Percentiles rank a stretch among this genome's conserved stretches.
Conservation (phyloP, 306 rosid species). For the Cyamopsis tetragonoloba region DNA sequence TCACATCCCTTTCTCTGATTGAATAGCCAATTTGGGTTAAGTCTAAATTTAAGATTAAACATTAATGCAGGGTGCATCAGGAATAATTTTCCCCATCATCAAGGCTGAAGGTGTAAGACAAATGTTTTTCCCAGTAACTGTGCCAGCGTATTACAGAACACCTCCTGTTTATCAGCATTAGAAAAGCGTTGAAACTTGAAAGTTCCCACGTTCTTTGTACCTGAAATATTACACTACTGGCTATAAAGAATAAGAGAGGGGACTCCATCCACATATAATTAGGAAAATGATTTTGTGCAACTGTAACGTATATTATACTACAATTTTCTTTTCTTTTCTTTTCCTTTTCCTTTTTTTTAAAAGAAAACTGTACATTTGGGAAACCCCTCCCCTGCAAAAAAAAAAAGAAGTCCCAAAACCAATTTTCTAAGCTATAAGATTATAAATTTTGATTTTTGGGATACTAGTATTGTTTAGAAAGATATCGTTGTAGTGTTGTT, state of each 20-base stretch:
- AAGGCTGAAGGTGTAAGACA: conserved; percentile 86
- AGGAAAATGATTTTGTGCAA: background rate
- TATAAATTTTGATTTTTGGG: background rate
- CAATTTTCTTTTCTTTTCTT: background rate
- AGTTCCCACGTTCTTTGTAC: background rate
- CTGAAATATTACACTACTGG: background rate
- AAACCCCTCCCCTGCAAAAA: too few relatives aligned
- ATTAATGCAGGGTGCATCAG: conserved; percentile 81
- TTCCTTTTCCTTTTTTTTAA: too few relatives aligned
- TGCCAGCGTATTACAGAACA: conserved; percentile 75
- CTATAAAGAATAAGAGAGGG: background rate
- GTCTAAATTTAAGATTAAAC: too few relatives aligned
- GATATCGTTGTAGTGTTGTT: conserved; percentile 4
- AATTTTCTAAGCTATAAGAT: background rate
- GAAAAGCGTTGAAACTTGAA: background rate
- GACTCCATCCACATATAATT: background rate
- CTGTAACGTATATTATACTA: background rate
- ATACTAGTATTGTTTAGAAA: background rate
- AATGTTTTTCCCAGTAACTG: conserved; percentile 75
- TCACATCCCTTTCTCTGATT: background rate
- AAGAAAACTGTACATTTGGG: too few relatives aligned
- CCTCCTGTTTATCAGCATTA: conserved; percentile 47
- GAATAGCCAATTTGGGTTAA: too few relatives aligned
- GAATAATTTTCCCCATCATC: conserved; percentile 74
- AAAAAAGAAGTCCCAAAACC: background rate